These are phyloP conservation scores for Talaromyces sp. DNA, from an alignment of 2,329 filamentous ascomycete genomes.

Conservation along the genomic window DNA sequence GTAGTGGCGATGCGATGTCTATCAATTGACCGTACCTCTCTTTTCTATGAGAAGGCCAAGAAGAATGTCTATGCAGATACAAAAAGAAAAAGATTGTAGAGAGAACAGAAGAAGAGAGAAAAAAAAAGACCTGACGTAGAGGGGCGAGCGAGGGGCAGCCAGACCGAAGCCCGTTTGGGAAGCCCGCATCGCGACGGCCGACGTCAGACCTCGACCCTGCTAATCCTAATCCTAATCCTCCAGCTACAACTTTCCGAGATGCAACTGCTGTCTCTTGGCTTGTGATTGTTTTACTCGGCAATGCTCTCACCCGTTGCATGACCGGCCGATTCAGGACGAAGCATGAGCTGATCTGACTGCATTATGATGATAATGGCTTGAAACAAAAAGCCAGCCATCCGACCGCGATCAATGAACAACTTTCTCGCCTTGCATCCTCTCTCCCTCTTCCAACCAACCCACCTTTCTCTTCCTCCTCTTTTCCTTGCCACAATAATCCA, in stretches of 20 bases:
- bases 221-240: conserved; percentile 13
- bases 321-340: not conserved
- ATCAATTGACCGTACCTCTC: not conserved
- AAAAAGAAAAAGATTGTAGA: conserved; percentile 9
- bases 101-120: not conserved
- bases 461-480: not conserved
- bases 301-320: not conserved
- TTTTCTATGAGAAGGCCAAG: not conserved
- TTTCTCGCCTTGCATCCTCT: not conserved
- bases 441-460: not conserved
- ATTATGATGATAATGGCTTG: not conserved
- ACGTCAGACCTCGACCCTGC: conserved; percentile 22
- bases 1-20: not conserved
- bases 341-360: not conserved
- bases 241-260: not conserved
- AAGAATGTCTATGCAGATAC: not conserved
- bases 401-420: not conserved
- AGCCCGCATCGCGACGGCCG: conserved; percentile 26
- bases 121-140: not conserved
- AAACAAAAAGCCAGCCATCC: not conserved
- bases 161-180: conserved; percentile 18
- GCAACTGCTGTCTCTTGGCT: not conserved
- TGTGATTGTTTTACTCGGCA: not conserved
- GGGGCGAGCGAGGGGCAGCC: conserved; percentile 11
- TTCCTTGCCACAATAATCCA: not conserved